Base-by-base conservation (phyloP, 1,284 basidiomycete species). In the Phylloboletellus chloephorus region DNA sequence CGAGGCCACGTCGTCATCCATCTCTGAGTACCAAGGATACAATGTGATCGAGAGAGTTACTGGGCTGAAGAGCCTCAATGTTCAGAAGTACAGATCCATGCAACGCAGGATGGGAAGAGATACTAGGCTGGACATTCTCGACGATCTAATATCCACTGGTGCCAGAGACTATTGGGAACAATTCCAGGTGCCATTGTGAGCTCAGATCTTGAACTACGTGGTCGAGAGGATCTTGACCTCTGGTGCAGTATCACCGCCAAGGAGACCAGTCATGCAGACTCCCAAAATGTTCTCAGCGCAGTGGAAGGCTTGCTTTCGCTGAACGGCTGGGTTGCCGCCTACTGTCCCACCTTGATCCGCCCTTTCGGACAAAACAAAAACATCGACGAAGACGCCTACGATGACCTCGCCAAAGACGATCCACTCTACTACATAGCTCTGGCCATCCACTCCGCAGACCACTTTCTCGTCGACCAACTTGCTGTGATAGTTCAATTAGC, bases 271-370 rank as follows among this genome's bases (percentile, higher is more conserved):
- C 84, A 90, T 49, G 79, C 84, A 63, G 93, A 96, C 62, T 80
- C 86, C 13, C 91, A 96, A 61, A 82, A 84, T 43, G 86, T 96
- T 34, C 72, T 89, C 39, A 78, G 73, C 33, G 82, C 92, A 5
- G 88, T 97, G 38, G 93, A 96, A 62, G 88, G 91, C 51, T 73
- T 97, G 2, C 72, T 96, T 16, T 84, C 87, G 15, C 77, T 96
- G 44, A 95, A 96, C 57, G 93, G 93, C n/a, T 97, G 93, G 93
- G 93, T 94, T n/a, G 89, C 91, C n/a, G 90, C 89, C 7, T 80
- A 89, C 25, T 97, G 92, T 64, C 89, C 91, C 7, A 92, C 88
- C 3, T 76, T 97, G 31, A 78, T 78, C 3, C 80, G 93, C 12
- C 93, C 93, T 2, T 97, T 96, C 56, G 88, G 88, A 9, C 85